Base-by-base conservation (phyloP, 768 basidiomycete genomes). In the Rhizopogon roseolus region DNA sequence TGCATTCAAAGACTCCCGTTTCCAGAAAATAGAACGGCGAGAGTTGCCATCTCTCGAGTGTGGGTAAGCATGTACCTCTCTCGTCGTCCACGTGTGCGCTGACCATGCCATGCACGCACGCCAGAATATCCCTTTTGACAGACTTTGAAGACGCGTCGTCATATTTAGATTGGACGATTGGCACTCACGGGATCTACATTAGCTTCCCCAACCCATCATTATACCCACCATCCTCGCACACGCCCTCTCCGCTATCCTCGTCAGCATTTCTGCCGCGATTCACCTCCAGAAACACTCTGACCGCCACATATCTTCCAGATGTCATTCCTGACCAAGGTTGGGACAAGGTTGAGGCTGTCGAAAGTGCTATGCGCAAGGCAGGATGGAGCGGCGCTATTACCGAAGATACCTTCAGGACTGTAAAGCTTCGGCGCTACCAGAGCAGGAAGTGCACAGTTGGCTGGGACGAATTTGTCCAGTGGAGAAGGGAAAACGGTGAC, bases 301-400 rank as follows among this genome's bases (percentile, higher is more conserved):
- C 84, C 10, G 94, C 95, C 7, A 94, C 92, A 0, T 99, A 95
- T 71, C 79, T 99, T 10, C 97, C 97, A 5, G 86, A 98, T 52
- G 89, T 99, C 55, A 88, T 91, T 41, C 81, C 86, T 0, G 91
- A 93, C 37, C 96, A 98, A 69, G 94, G 92, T 6, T 99, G 97
- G 97, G 82, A 85, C 57, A 89, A 88, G 78, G 74, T 87, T 54
- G 90, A 97, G 68, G 87, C 96, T 6, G 73, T 99, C 38, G 86
- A 95, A 61, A 93, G 86, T 61, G 93, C 94, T 28, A 93, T 98
- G 58, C 81, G 83, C 57, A 99, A 99, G 71, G 91, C 95, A 4
- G 97, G 94, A 3, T 98, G 88, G 88, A 80, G 68, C 53, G 92
- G 90, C 1, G 69, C 70, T 48, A 89, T 95, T 62, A 89, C 85